Evolutionary conservation across 768 basidiomycete species (phyloP).

Genomic region (Tricholoma saponaceum): DNA sequence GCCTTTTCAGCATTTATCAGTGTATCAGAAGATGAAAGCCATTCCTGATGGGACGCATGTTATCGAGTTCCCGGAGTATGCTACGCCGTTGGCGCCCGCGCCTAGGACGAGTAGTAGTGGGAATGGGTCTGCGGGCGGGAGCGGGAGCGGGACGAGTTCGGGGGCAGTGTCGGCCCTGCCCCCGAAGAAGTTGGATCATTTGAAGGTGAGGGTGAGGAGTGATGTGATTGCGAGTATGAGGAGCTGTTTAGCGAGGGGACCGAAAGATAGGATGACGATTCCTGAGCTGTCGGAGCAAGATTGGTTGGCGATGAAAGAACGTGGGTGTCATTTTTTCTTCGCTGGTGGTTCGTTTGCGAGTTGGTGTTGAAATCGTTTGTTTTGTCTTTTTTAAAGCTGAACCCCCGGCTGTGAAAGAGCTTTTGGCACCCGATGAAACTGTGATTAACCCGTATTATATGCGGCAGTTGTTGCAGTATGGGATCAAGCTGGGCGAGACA

Average conservation of each 20-base stretch:
- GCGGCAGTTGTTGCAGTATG: conserved; percentile 69
- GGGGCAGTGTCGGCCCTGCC: conserved; percentile 40
- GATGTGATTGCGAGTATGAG: conserved; percentile 82
- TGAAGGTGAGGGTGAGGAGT: conserved; percentile 64
- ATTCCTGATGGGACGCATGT: conserved; percentile 76
- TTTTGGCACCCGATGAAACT: conserved; percentile 52
- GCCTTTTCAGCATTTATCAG: conserved; percentile 82
- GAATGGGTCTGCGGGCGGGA: conserved; percentile 8
- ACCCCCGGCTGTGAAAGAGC: conserved; percentile 24
- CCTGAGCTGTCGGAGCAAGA: conserved; percentile 80
- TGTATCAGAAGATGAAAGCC: conserved; percentile 89
- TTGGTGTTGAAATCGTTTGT: neutral
- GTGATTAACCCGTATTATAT: conserved; percentile 80
- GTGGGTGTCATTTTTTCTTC: conserved; percentile 29
- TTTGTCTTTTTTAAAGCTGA: conserved; percentile 18
- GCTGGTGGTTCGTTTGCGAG: neutral
- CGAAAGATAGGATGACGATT: conserved; percentile 85
- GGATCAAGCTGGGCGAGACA: conserved; percentile 54
- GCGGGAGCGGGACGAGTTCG: conserved; percentile 19
- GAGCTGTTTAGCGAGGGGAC: conserved; percentile 71
- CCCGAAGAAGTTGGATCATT: conserved; percentile 60
- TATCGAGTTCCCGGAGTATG: conserved; percentile 80
- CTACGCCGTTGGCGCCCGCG: conserved; percentile 47
- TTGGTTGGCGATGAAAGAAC: conserved; percentile 68
- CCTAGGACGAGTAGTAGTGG: conserved; percentile 21